Evolutionary conservation across 2,329 filamentous ascomycete genomes (phyloP), one percentile per base, ranked within the genome.

Genomic region (Eutypa lata): DNA sequence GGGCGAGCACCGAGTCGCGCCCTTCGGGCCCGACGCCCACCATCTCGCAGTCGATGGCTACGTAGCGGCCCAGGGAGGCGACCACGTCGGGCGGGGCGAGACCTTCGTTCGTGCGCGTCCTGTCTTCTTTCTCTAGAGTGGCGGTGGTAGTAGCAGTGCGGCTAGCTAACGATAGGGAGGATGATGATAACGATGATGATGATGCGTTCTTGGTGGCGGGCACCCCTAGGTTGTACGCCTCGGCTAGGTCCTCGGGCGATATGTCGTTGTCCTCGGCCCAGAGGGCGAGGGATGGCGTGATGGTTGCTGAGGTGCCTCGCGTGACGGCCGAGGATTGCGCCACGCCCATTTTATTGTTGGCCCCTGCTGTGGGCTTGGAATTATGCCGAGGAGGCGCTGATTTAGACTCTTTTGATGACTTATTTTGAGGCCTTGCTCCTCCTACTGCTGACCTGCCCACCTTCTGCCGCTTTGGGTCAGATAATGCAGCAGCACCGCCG

Each of bases 11-110:
- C 35, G 90, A 91, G 65, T 86, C 82, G 58, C 87, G 78, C 21
- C 84, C 81, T 48, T 84, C 84, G 1, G 83, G 82, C 0, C 88
- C 89, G 13, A 95, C 84, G 47, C 93, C 94, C 24, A 99, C 94
- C 94, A 99, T 99, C 74, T 99, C 94, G 71, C 94, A 99, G 75
- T 99, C 94, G 46, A 99, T 83, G 19, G 90, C 89, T 42, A 99
- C 75, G 69, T 96, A 99, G 78, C 94, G 96, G 49, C 93, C 94
- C 11, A 44, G 42, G 11, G 42, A 22, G 7, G 11, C 42, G 19
- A 92, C 75, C 50, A 91, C 83, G 35, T 88, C 73, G 6, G 79
- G 82, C 22, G 75, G 70, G 2, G 82, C 79, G 3, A 84, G 74
- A 1, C 88, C 88, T 44, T 83, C 80, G 64, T 90, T 90, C 56